A percentile compares a stretch with the other conserved stretches of the same genome.
phyloP scores from a whole-genome alignment of 1,139 yeast species.

The Pichia sp. region DNA sequence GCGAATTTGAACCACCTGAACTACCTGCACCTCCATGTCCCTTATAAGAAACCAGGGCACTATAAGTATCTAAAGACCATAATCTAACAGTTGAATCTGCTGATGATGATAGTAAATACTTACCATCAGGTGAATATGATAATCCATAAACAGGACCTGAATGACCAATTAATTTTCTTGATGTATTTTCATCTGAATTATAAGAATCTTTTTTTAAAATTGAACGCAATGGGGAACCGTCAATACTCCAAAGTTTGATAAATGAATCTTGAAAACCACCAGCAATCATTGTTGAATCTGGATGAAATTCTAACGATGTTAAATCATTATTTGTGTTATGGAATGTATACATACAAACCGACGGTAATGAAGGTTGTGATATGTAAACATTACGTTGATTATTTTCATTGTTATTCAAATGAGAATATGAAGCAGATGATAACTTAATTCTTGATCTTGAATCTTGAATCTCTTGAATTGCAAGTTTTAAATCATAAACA shows the following conservation, averaged over 20 bases:
- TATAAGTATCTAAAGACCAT: constrained; percentile 91
- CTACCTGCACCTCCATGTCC: constrained; percentile 49
- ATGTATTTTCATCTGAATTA: constrained; percentile 31
- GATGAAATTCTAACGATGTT: constrained; percentile 78
- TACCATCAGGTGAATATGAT: constrained; percentile 85
- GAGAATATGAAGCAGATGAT: constrained; percentile 35
- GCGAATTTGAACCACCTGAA: constrained; percentile 46
- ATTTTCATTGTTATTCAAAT: constrained; percentile 4
- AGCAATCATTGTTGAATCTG: constrained; percentile 80
- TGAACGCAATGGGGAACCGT: constrained; percentile 75
- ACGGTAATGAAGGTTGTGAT: constrained; percentile 77
- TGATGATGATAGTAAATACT: constrained; percentile 72
- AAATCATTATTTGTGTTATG: constrained; percentile 89
- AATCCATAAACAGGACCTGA: constrained; percentile 90
- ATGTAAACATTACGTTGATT: constrained; percentile 3
- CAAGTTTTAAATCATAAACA: constrained; percentile 69
- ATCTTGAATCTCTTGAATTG: constrained; percentile 73
- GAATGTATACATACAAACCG: constrained; percentile 97
- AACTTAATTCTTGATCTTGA: constrained; percentile 67
- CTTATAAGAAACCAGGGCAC: constrained; percentile 86
- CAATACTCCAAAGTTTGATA: constrained; percentile 86
- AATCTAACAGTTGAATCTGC: constrained; percentile 89
- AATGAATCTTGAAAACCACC: constrained; percentile 93
- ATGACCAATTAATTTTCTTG: constrained; percentile 79
- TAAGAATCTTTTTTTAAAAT: constrained; percentile 55